phyloP scores from a whole-genome alignment of 345 rosid species.

The Bruguiera sexangula region DNA sequence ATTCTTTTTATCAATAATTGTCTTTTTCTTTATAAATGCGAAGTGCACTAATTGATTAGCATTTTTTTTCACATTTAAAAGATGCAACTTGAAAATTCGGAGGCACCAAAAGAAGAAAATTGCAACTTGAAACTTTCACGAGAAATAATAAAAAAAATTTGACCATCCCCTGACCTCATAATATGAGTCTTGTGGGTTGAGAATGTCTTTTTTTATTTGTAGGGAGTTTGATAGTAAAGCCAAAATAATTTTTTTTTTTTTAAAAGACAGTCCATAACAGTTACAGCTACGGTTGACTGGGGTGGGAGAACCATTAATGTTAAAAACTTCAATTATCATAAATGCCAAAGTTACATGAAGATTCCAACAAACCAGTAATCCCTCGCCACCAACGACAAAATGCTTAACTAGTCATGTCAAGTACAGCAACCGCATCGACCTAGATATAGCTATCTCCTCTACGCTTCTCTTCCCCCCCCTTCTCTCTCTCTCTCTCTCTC shows the following conservation, averaged over 20 bases:
- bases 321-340: conserved; percentile 12
- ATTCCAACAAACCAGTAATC: conserved; percentile 22
- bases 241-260: too few relatives aligned
- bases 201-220: too few relatives aligned
- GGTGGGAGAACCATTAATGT: not conserved
- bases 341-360: conserved; percentile 27
- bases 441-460: not conserved
- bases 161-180: too few relatives aligned
- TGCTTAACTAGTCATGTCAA: conserved; percentile 34
- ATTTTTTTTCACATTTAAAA: too few relatives aligned
- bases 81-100: not conserved
- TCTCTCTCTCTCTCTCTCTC: not conserved
- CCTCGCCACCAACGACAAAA: conserved; percentile 15
- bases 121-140: not conserved
- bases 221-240: too few relatives aligned
- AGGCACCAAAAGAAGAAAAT: too few relatives aligned
- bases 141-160: not conserved
- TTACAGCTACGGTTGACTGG: not conserved
- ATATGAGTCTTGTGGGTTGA: too few relatives aligned
- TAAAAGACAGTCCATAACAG: not conserved
- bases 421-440: conserved; percentile 7
- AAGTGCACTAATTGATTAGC: not conserved
- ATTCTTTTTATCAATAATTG: too few relatives aligned
- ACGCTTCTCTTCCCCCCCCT: not conserved
- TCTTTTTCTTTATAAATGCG: too few relatives aligned